A percentile compares a stretch with the other conserved stretches of the same genome.
phyloP scores from a whole-genome alignment of 1,139 yeast species.

The Candida gigantensis region DNA sequence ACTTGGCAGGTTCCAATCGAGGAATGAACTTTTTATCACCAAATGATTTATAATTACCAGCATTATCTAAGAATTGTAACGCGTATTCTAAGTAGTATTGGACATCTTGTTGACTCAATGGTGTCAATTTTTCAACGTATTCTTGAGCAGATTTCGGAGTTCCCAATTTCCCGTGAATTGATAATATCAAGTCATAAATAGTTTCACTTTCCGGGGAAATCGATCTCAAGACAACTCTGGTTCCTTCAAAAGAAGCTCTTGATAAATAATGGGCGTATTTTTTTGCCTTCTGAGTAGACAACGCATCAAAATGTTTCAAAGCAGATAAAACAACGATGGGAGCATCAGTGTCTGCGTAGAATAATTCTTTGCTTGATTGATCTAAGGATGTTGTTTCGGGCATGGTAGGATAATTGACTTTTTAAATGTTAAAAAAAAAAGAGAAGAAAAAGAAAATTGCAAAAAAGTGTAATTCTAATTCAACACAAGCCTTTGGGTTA shows the following conservation, averaged over 20 bases:
- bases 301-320: constrained; percentile 44
- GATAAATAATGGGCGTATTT: constrained; percentile 81
- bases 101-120: constrained; percentile 33
- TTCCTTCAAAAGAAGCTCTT: constrained; percentile 80
- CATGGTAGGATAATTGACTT: background rate
- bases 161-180: constrained; percentile 52
- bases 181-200: constrained; percentile 67
- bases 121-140: constrained; percentile 37
- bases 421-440: background rate
- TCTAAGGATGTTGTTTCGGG: constrained; percentile 1
- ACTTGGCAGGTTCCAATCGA: constrained; percentile 46
- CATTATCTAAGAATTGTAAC: constrained; percentile 74
- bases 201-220: constrained; percentile 83
- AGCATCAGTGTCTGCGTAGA: constrained; percentile 44
- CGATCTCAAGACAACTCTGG: constrained; percentile 75
- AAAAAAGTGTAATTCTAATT: background rate
- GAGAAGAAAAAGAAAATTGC: background rate
- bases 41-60: constrained; percentile 86
- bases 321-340: constrained; percentile 46
- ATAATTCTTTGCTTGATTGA: constrained; percentile 18
- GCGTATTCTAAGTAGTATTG: constrained; percentile 69
- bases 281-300: constrained; percentile 38
- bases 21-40: constrained; percentile 90
- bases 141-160: constrained; percentile 44
- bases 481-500: no score